Percentiles rank a stretch among this genome's conserved stretches.
These are phyloP conservation scores for Yamagishiella unicocca DNA, from an alignment of 139 green algal genomes.

Conservation along the genomic window DNA sequence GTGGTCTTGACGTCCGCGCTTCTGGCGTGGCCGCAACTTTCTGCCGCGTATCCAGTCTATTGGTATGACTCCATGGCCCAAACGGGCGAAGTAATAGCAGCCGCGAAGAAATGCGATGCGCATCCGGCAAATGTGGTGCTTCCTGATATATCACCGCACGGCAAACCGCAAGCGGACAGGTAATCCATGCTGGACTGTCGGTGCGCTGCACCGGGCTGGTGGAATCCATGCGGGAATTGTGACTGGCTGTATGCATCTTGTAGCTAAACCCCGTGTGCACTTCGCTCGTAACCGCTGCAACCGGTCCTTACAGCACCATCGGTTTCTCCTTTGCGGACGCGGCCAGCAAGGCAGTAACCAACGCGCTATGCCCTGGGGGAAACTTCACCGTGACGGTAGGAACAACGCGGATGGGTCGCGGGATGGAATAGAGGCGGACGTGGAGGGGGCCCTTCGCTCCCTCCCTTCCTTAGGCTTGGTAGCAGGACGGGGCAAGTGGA, in stretches of 20 bases:
- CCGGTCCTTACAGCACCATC: not conserved
- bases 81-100: not conserved
- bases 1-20: not conserved
- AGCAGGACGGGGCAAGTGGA: too few relatives aligned
- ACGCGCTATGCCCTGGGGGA: not conserved
- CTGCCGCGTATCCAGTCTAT: not conserved
- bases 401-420: too few relatives aligned
- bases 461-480: not conserved
- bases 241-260: not conserved
- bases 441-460: not conserved
- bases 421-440: too few relatives aligned
- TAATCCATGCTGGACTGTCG: too few relatives aligned
- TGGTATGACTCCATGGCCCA: not conserved
- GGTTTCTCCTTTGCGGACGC: not conserved
- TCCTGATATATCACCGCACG: not conserved
- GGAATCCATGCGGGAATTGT: not conserved
- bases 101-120: not conserved
- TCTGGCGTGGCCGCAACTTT: not conserved
- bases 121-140: not conserved
- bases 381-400: not conserved
- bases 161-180: not conserved
- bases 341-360: not conserved
- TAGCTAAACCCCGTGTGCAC: not conserved
- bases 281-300: not conserved
- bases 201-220: too few relatives aligned